These are phyloP conservation scores for Blastobotrys proliferans DNA, from an alignment of 1,139 yeast species.

Conservation along the genomic window DNA sequence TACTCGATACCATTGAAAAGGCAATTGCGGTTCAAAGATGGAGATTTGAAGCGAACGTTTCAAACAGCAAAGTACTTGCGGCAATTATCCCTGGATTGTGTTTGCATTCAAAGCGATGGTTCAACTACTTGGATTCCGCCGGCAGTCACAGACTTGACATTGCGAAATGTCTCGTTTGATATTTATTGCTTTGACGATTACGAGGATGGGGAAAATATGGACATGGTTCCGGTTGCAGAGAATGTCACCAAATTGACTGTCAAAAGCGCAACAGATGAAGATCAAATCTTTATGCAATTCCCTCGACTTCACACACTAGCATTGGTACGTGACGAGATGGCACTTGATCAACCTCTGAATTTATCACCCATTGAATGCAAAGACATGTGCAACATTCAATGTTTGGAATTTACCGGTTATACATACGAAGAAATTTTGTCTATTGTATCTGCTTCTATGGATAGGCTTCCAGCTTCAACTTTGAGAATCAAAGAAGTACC, in stretches of 20 bases:
- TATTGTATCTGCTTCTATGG: conserved; percentile 1
- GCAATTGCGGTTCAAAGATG: conserved; percentile 6
- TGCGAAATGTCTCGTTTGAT: conserved; percentile 7
- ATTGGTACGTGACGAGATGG: background rate
- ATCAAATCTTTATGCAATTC: conserved; percentile 13
- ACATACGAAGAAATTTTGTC: conserved; percentile 1
- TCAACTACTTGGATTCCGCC: conserved; percentile 10
- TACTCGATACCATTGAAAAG: background rate
- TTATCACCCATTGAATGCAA: conserved; percentile 6
- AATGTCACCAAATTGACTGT: conserved; percentile 9
- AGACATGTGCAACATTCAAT: conserved; percentile 12
- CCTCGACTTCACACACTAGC: conserved; percentile 9
- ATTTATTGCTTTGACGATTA: conserved; percentile 2
- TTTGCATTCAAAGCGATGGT: conserved; percentile 8
- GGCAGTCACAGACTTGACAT: conserved; percentile 9
- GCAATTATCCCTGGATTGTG: conserved; percentile 8
- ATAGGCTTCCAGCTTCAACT: conserved; percentile 7
- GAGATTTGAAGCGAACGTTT: conserved; percentile 4
- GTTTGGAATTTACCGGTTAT: conserved; percentile 7
- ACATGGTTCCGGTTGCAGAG: conserved; percentile 11
- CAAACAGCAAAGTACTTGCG: conserved; percentile 7
- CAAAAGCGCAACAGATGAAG: background rate
- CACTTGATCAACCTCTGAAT: conserved; percentile 5
- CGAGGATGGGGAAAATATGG: conserved; percentile 1
- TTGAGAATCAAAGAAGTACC: background rate